Evolutionary conservation across 106 monocot genomes (phyloP), one percentile per base, ranked within the genome.

Genomic region (Xerophyta viscosa): DNA sequence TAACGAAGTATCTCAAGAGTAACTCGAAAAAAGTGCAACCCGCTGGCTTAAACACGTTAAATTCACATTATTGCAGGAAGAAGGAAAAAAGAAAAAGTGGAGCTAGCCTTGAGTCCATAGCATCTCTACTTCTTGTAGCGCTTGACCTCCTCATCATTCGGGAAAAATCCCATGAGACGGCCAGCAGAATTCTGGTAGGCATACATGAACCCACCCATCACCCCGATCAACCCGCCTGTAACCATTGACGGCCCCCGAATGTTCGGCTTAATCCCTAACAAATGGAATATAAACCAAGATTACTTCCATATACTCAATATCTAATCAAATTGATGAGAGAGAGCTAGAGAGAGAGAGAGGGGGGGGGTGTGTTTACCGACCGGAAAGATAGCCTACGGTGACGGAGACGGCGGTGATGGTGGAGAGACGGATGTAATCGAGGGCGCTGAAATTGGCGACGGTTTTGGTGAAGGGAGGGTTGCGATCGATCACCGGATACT

Each of bases 151-250:
- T 41, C 82, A 3, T 98, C 96, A 50, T 89, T 98, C 47, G 96
- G 85, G 56, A 98, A 98, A 74, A 98, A 98, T 0, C 96, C 96
- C 96, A 98, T 98, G 49, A 98, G 85, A 21, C 96, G 66, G 13
- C 89, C 89, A n/a, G 79, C 96, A 8, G 96, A 98, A 69, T 98
- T 98, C 82, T 98, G 96, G 65, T 98, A 98, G 9, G 96, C 96
- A 50, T 89, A 98, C 96, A 98, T 98, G 68, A 98, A 98, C 6
- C 96, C 96, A 1, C 96, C 96, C 96, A 89, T 79, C 39, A 86
- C 20, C 28, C 96, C 96, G n/a, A 98, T 98, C 56, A 98, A 60
- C 0, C 96, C 96, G 0, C 89, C 96, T 2, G 96, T 98, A 39
- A 98, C 88, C 96, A 98, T 98, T 20, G 89, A 89, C 11, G 96